Percentiles rank a stretch among this genome's conserved stretches.
Evolutionary conservation across 2,329 filamentous ascomycete genomes (phyloP).

Genomic region (Cordyceps javanica): DNA sequence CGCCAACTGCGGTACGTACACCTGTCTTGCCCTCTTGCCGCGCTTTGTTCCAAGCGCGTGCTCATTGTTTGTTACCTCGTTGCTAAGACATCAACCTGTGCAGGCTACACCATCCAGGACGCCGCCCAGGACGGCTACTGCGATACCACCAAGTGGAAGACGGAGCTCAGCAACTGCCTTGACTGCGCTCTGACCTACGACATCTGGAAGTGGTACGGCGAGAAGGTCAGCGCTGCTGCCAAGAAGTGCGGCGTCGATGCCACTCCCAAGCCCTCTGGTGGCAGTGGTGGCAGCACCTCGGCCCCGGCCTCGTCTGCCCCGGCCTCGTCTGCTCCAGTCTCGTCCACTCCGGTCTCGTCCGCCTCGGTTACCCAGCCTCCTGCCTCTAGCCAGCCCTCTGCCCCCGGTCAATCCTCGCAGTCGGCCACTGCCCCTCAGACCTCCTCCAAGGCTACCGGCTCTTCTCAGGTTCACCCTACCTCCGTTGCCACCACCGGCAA

Average conservation of each 20-base stretch:
- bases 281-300: constrained; percentile 13
- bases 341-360: constrained; percentile 1
- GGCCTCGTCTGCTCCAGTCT: constrained; percentile 6
- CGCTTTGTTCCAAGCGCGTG: too few species aligned
- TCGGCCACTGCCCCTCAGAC: background rate
- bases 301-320: constrained; percentile 14
- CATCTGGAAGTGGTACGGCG: constrained; percentile 39
- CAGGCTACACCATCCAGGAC: constrained; percentile 26
- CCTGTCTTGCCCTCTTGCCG: background rate
- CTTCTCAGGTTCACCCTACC: constrained; percentile 11
- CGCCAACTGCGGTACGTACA: constrained; percentile 41
- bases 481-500: constrained; percentile 2
- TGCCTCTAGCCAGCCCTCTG: background rate
- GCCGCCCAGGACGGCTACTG: constrained; percentile 24
- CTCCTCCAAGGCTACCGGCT: background rate
- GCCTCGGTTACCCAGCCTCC: constrained; percentile 14
- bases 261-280: constrained; percentile 18
- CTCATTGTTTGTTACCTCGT: background rate
- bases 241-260: constrained; percentile 27
- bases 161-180: constrained; percentile 37
- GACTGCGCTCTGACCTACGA: constrained; percentile 36
- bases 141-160: constrained; percentile 31
- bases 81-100: background rate
- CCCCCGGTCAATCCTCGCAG: background rate
- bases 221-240: constrained; percentile 31